Base-by-base conservation (phyloP, 2,329 filamentous ascomycete genomes). In the Alternaria postmessia region DNA sequence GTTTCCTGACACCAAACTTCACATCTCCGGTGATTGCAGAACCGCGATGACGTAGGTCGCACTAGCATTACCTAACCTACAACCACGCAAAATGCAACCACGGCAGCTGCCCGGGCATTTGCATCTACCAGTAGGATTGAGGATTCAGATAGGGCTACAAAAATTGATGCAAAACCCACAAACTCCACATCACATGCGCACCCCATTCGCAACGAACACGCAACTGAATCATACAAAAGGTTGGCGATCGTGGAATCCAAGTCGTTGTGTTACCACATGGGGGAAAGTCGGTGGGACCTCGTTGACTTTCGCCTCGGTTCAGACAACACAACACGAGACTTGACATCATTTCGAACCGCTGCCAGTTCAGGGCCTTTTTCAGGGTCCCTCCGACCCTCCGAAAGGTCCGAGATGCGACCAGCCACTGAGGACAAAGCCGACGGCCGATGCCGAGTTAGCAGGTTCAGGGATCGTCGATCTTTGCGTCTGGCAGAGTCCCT, bases 241-340 rank as follows among this genome's bases (percentile, higher is more conserved):
- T 49, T 49, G 46, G 30, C 32, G 46, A 49, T 49, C 30, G 46
- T 32, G 46, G n/a, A 24, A 49, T 36, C 32, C 30, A 49, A 38
- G 30, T 49, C 20, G 32, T 11, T 18, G 12, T 49, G 34, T 26
- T 26, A 49, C 46, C 46, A 3, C 16, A 49, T 36, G 46, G 46
- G 46, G 46, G 22, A 38, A 49, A 49, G 32, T 49, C 46, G 46
- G 46, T 49, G 32, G 30, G 34, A 49, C 32, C 20, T 49, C 46
- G 46, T 49, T 12, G 20, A n/a, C 46, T 49, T 36, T 49, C 43
- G 46, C 46, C 46, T 49, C 46, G 46, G 46, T 38, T n/a, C 46
- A 5, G 24, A 26, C 14, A 49, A 14, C 30, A 34, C 20, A 32
- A 49, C 46, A 49, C 46, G 46, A 49, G 46, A 49, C 46, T n/a